Base-by-base conservation (phyloP, 768 basidiomycete species). In the Agaricus blazei region DNA sequence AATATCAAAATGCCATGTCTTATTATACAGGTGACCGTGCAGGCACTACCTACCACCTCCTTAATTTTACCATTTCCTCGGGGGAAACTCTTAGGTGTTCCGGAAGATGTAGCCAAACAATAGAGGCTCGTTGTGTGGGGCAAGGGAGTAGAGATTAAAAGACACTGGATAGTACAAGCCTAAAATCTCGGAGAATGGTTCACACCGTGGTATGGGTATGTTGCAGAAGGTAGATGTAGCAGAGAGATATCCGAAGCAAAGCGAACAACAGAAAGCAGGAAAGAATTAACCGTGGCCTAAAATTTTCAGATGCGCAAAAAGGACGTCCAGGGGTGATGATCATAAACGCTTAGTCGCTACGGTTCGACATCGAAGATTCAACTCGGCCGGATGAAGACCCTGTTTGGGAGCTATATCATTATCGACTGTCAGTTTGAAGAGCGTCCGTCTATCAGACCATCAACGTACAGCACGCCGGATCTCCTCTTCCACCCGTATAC, bases 401-500 rank as follows among this genome's bases (percentile, higher is more conserved):
- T 38, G 71, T 73, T 38, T 65, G 62, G 50, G 63, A 71, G 31
- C 58, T 62, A 9, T 34, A 11, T 34, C 34, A 11, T 34, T 34
- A 11, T 8, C 34, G 11, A 34, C 8, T 2, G 11, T 34, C 34
- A 34, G 34, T 34, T 34, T 11, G 34, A 7, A 34, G 34, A 11
- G 34, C 34, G 11, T 34, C 34, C 11, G 34, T 34, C 54, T n/a
- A 44, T 51, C n/a, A 26, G 45, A 41, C 38, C 48, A 48, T 38
- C n/a, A 26, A 31, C 28, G 52, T 59, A 77, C 80, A 72, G 70
- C 62, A 81, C 75, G 60, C 70, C 72, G 59, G 75, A 70, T 68
- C 75, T 74, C 57, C 64, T 67, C 68, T 76, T 78, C 89, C 89
- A 92, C 56, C 80, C 83, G 88, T 89, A 93, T 41, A 93, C 87